Evolutionary conservation across 352 stramenopile species (phyloP).

Genomic region (Phytophthora tentaculata): DNA sequence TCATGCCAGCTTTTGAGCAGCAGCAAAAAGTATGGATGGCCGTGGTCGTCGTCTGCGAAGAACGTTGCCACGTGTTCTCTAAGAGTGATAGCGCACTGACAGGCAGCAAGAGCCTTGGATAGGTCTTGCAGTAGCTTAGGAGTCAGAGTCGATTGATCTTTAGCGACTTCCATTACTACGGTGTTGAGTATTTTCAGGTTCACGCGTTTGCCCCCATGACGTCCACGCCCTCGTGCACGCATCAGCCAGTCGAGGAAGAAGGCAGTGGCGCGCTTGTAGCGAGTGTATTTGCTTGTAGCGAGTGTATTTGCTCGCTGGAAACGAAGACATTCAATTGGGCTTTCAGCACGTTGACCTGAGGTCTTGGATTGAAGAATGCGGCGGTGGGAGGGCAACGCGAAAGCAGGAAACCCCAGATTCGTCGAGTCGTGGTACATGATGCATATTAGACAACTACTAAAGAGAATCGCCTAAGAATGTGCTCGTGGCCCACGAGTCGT

Average conservation of each 20-base stretch:
- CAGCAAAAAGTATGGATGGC: neutral
- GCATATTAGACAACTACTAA: too few relatives aligned
- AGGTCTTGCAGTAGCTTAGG: neutral
- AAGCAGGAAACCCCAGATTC: neutral
- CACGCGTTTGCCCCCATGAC: neutral
- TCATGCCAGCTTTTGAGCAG: neutral
- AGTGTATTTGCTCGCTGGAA: slow-evolving; percentile 10
- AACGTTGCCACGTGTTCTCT: neutral
- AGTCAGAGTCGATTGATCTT: neutral
- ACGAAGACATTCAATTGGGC: neutral
- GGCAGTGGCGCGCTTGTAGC: slow-evolving; percentile 14
- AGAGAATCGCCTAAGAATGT: too few relatives aligned
- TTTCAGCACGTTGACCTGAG: neutral
- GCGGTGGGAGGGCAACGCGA: neutral
- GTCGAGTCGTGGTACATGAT: too few relatives aligned
- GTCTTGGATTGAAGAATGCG: neutral
- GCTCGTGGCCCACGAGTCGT: too few relatives aligned
- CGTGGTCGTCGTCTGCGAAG: neutral
- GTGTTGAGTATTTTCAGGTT: neutral
- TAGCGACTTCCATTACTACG: slow-evolving; percentile 13
- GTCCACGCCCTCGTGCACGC: neutral
- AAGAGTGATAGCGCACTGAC: neutral
- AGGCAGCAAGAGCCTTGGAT: neutral
- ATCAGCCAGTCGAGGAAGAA: slow-evolving; percentile 20
- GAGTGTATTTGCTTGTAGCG: slow-evolving; percentile 14